These are phyloP conservation scores for Colletotrichum brevisporum DNA, from an alignment of 2,329 filamentous ascomycete genomes.

Conservation along the genomic window DNA sequence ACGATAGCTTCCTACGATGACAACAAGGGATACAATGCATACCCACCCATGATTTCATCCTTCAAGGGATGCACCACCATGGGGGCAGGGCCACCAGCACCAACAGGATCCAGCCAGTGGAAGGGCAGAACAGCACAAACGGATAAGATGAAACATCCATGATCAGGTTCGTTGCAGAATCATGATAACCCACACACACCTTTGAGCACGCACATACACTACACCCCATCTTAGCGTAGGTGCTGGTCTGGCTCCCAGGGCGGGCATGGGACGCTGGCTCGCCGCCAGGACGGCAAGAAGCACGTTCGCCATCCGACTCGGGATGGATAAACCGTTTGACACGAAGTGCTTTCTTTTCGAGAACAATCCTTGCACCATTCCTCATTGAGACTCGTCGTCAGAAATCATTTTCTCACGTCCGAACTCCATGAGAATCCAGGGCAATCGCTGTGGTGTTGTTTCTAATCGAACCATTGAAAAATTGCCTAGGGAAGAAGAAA, in stretches of 20 bases:
- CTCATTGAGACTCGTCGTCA: conserved; percentile 13
- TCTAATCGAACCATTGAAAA: conserved; percentile 2
- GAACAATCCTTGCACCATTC: conserved; percentile 28
- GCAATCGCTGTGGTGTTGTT: background rate
- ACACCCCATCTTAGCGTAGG: conserved; percentile 2
- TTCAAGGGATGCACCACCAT: conserved; percentile 11
- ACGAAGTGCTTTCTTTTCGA: conserved; percentile 24
- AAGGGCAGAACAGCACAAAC: conserved; percentile 32
- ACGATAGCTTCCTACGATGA: background rate
- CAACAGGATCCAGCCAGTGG: conserved; percentile 21
- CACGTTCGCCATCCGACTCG: conserved; percentile 33
- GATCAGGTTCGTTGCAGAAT: conserved; percentile 42
- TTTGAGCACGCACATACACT: conserved; percentile 11
- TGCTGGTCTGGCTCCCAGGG: conserved; percentile 17
- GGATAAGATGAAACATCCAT: conserved; percentile 39
- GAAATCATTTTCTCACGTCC: conserved; percentile 21
- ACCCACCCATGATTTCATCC: conserved; percentile 17
- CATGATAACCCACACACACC: conserved; percentile 38
- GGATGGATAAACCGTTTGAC: conserved; percentile 35
- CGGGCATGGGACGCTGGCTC: conserved; percentile 38
- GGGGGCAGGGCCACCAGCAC: conserved; percentile 17
- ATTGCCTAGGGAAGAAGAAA: background rate
- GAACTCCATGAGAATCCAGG: conserved; percentile 22
- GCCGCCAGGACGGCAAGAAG: conserved; percentile 23
- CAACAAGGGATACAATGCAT: conserved; percentile 20